Conservation (phyloP, 192 early-diverging fungal species). For the Mortierella hygrophila region DNA sequence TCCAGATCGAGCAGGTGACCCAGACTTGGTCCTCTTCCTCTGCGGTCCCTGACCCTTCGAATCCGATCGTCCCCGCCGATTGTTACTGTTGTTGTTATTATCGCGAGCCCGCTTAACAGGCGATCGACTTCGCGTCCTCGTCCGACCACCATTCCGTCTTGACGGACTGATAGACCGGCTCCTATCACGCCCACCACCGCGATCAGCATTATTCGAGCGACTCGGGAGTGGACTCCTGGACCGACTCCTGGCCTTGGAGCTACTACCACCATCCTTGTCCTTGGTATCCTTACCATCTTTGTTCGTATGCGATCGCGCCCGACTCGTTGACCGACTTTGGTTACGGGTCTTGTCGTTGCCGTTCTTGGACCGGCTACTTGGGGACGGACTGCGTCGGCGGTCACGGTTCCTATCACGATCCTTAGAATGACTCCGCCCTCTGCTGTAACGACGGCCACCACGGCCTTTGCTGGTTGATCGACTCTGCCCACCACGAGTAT, state of each 20-base stretch:
- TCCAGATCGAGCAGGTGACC: conserved; percentile 19
- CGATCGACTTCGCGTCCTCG: conserved; percentile 11
- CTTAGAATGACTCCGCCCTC: conserved; percentile 9
- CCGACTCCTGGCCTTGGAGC: conserved; percentile 11
- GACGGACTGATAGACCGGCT: conserved; percentile 15
- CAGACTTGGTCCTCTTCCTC: conserved; percentile 21
- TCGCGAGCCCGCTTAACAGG: conserved; percentile 5
- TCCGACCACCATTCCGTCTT: conserved; percentile 15
- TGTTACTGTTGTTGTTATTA: conserved; percentile 13
- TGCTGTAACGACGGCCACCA: neutral
- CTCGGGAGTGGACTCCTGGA: conserved; percentile 11
- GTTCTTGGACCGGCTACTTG: neutral
- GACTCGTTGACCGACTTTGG: conserved; percentile 23
- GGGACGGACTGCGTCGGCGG: conserved; percentile 17
- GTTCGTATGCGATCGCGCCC: neutral
- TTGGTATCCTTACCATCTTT: conserved; percentile 18
- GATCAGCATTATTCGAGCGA: neutral
- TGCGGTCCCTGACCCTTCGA: conserved; percentile 11
- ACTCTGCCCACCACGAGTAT: conserved; percentile 3
- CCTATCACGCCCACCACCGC: neutral
- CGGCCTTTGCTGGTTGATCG: conserved; percentile 5
- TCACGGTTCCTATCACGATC: conserved; percentile 7
- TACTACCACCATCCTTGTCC: neutral
- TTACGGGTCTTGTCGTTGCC: neutral
- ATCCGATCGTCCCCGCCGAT: conserved; percentile 4